Percentiles rank a stretch among this genome's conserved stretches.
Conservation (phyloP, 2,329 filamentous ascomycete species). For the Fusarium agapanthi region DNA sequence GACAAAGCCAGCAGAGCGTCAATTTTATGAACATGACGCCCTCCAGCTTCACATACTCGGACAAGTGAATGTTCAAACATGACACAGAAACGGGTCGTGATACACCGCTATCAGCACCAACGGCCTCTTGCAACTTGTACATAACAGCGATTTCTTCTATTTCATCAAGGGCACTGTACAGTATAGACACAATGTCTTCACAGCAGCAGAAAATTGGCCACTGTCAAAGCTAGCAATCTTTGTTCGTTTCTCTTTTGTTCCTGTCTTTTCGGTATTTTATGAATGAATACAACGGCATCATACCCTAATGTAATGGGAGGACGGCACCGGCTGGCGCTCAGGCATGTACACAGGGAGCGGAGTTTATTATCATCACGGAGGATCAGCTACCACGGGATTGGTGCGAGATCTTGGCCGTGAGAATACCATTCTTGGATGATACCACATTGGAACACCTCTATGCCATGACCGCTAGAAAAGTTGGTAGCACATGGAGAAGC, state of each 20-base stretch:
- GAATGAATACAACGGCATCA: slow-evolving; percentile 39
- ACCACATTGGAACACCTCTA: not conserved
- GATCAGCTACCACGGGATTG: not conserved
- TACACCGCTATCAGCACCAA: not conserved
- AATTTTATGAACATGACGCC: slow-evolving; percentile 51
- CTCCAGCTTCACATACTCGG: slow-evolving; percentile 40
- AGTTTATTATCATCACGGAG: slow-evolving; percentile 2
- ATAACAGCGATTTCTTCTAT: slow-evolving; percentile 22
- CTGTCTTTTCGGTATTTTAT: slow-evolving; percentile 17
- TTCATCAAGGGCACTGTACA: slow-evolving; percentile 32
- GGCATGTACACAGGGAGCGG: slow-evolving; percentile 21
- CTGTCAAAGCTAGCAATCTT: slow-evolving; percentile 19
- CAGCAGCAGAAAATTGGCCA: slow-evolving; percentile 6
- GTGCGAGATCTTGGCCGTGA: not conserved
- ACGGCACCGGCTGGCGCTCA: slow-evolving; percentile 37
- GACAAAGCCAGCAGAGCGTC: slow-evolving; percentile 43
- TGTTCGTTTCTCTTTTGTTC: slow-evolving; percentile 21
- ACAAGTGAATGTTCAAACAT: slow-evolving; percentile 20
- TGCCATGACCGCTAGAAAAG: not conserved
- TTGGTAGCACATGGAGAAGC: not conserved
- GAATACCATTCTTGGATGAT: not conserved
- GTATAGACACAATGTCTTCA: slow-evolving; percentile 21
- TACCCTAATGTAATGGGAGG: slow-evolving; percentile 45
- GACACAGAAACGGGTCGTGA: not conserved
- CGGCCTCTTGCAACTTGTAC: slow-evolving; percentile 15